Percentiles rank a stretch among this genome's conserved stretches.
phyloP scores from a whole-genome alignment of 2,329 filamentous ascomycete genomes.

The Zasmidium cellare region DNA sequence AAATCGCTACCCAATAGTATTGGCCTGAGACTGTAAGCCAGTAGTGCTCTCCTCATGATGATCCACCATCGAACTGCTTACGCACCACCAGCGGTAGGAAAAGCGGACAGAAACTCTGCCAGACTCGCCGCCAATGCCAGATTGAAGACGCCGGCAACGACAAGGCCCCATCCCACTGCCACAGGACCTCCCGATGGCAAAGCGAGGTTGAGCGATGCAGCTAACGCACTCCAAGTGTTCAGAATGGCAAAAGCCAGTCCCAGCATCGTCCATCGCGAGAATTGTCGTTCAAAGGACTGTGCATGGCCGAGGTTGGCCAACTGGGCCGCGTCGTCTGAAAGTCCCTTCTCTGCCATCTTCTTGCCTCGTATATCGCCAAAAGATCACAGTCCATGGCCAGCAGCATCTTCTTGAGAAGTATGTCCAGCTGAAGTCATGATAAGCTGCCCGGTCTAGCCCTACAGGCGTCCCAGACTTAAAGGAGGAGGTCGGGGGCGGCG shows the following conservation, averaged over 20 bases:
- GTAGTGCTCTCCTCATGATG: background rate
- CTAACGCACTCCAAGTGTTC: slow-evolving; percentile 64
- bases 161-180: slow-evolving; percentile 69
- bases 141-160: slow-evolving; percentile 64
- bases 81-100: slow-evolving; percentile 51
- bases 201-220: slow-evolving; percentile 59
- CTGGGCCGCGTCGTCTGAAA: slow-evolving; percentile 46
- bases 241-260: slow-evolving; percentile 65
- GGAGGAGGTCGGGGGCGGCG: no score
- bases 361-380: no score
- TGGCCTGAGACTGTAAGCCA: slow-evolving; percentile 44
- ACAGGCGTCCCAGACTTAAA: no score
- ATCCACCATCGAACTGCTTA: slow-evolving; percentile 56
- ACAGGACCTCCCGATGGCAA: slow-evolving; percentile 71
- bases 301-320: slow-evolving; percentile 58
- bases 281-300: slow-evolving; percentile 59
- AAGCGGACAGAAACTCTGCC: slow-evolving; percentile 64
- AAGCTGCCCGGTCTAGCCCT: no score
- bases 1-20: slow-evolving; percentile 70
- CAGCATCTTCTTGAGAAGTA: no score
- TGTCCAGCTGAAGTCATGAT: no score
- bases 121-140: slow-evolving; percentile 67
- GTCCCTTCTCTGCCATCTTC: background rate
- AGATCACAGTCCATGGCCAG: no score
- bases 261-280: slow-evolving; percentile 60